Base-by-base conservation (phyloP, 805 yeast species). In the Lipomyces kockii region DNA sequence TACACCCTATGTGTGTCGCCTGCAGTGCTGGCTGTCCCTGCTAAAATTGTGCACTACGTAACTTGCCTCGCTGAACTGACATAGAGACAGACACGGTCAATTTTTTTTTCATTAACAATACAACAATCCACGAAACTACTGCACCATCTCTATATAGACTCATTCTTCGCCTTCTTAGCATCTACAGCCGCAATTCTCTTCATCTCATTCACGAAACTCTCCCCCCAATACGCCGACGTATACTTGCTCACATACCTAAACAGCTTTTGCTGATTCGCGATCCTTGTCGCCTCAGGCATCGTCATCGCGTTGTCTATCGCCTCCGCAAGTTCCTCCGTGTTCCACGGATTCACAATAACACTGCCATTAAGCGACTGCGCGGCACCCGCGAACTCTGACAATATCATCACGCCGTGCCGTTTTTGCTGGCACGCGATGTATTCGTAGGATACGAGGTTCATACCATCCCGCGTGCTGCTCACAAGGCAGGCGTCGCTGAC, bases 381-480 rank as follows among this genome's bases (percentile, higher is more conserved):
- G n/a, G 99, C 99, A 60, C 99, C 99, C 0, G 99, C 95, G 80
- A 95, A 95, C 80, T 95, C 99, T 54, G 97, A 89, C 70, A 95
- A 78, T 60, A 95, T 90, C 73, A 95, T 83, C 2, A 92, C 87
- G 8, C 99, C 99, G 70, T 92, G 88, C 69, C 87, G 87, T 58
- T 88, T 88, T 70, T 87, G 85, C 79, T 95, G 99, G 76, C 98
- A 94, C 0, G 98, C 98, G 74, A 95, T 92, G 79, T 95, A 95
- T 80, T 95, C 99, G 78, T 92, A 96, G 62, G 94, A 87, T 56
- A 96, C 99, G 75, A 95, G 84, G 77, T 95, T 95, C 99, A 95
- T 95, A 74, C 99, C 99, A 77, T 95, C 99, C 76, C 99, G 86
- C 0, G 99, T 96, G 1, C 97, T 90, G 57, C 95, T 87, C 37